Conservation (phyloP, 2,329 filamentous ascomycete species). For the Colletotrichum siamense region DNA sequence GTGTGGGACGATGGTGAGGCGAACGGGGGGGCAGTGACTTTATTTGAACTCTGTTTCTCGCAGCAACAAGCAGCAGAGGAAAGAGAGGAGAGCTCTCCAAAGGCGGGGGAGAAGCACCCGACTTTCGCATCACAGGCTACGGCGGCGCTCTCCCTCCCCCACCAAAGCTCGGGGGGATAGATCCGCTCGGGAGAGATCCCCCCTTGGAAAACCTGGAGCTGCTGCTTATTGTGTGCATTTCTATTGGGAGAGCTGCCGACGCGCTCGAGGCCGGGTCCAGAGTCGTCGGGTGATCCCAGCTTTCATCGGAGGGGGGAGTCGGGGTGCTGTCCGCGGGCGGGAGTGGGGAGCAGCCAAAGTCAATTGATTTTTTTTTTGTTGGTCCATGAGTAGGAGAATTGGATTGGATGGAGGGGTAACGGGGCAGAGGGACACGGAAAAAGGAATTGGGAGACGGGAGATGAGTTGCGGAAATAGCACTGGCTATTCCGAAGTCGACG, state of each 20-base stretch:
- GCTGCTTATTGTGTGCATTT: constrained; percentile 7
- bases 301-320: not conserved
- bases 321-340: constrained; percentile 6
- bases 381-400: not conserved
- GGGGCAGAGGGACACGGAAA: not conserved
- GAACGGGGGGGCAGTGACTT: not conserved
- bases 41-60: constrained; percentile 9
- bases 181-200: constrained; percentile 7
- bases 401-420: not conserved
- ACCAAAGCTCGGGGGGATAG: not conserved
- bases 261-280: not conserved
- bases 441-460: not conserved
- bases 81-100: not conserved
- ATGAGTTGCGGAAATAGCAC: not conserved
- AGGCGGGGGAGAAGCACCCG: not conserved
- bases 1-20: not conserved
- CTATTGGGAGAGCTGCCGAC: constrained; percentile 3
- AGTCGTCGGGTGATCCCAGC: constrained; percentile 2
- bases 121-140: not conserved
- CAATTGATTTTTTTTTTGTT: not conserved
- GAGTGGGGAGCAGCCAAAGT: not conserved
- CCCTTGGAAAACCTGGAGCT: not conserved
- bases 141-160: not conserved
- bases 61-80: not conserved
- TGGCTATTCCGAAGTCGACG: not conserved